These are phyloP conservation scores for Halophytophthora polymorphica DNA, from an alignment of 352 stramenopile genomes.

Conservation along the genomic window DNA sequence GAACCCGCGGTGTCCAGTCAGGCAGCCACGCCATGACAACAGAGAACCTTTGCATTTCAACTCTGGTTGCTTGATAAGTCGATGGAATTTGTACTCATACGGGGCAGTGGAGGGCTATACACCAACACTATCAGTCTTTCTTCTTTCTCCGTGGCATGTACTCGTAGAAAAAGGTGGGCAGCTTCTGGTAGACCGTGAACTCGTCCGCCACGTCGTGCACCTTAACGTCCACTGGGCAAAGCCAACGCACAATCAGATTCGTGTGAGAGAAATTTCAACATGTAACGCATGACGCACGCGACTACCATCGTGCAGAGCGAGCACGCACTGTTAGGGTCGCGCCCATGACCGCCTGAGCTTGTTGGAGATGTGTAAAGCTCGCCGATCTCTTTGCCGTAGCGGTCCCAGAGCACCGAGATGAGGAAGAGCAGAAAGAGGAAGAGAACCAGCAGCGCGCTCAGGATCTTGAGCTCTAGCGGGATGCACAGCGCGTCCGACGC, in stretches of 20 bases:
- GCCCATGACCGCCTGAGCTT: slow-evolving; percentile 15
- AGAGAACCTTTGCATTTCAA: too few relatives aligned
- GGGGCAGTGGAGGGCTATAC: too few relatives aligned
- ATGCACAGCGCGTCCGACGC: slow-evolving; percentile 32
- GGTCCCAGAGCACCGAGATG: slow-evolving; percentile 79
- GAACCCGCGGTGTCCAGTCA: too few relatives aligned
- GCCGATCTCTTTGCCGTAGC: slow-evolving; percentile 80
- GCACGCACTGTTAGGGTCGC: slow-evolving; percentile 28
- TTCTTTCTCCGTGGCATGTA: slow-evolving; percentile 77
- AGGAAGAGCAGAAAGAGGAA: slow-evolving; percentile 84
- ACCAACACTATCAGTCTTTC: slow-evolving; percentile 29
- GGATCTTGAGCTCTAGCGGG: slow-evolving; percentile 65
- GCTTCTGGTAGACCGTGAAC: slow-evolving; percentile 82
- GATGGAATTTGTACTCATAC: too few relatives aligned
- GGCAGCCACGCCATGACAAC: slow-evolving; percentile 2
- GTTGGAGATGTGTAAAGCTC: slow-evolving; percentile 66
- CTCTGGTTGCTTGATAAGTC: not conserved
- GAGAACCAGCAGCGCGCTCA: slow-evolving; percentile 56
- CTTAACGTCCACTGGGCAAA: slow-evolving; percentile 33
- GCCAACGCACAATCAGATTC: not conserved
- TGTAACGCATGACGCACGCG: slow-evolving; percentile 1
- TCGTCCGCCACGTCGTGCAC: slow-evolving; percentile 76
- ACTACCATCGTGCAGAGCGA: not conserved
- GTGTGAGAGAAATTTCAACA: too few relatives aligned
- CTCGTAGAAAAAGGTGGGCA: slow-evolving; percentile 88